Base-by-base conservation (phyloP, 106 monocot genomes). In the Amphibolis antarctica region DNA sequence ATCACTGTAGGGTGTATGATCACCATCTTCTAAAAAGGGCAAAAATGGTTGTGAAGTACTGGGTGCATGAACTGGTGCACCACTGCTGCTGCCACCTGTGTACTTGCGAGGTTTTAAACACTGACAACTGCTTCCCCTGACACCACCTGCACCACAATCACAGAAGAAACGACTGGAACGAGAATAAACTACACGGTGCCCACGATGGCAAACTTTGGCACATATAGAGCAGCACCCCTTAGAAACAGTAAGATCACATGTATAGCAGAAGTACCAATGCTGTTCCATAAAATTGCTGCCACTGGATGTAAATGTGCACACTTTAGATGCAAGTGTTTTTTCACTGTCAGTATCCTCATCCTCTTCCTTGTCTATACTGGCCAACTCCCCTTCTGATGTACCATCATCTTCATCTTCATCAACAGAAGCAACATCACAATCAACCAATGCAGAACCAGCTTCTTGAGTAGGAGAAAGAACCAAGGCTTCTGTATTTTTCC, bases 351-450 rank as follows among this genome's bases (percentile, higher is more conserved):
- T 67, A 44, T 98, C 91, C 27, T 90, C 96, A 57, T 98, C 98
- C 0, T 89, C 86, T 45, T 89, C 94, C 67, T 92, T 87, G 71
- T 88, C 87, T 59, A 91, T 63, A 62, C 96, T 85, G 36, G 80
- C 90, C 70, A 87, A 53, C 57, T 98, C 98, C 52, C 98, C 98
- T 69, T 98, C 98, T 60, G 98, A 87, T 67, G 91, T 91, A 44
- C 81, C 87, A 73, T 98, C 98, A 76, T 98, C 98, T 67, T 98
- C 98, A 76, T 98, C 98, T 53, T 98, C 98, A 71, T 98, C 98
- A 26, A 60, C 87, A 59, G 98, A 98, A 28, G 81, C 87, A 21
- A 79, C 91, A 77, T 85, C 84, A 78, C 86, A 92, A 28, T 91
- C 98, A 51, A 79, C 58, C 47, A 68, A 77, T 31, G 77, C 63